phyloP scores from a whole-genome alignment of 306 rosid genomes.

The Cyamopsis tetragonoloba region DNA sequence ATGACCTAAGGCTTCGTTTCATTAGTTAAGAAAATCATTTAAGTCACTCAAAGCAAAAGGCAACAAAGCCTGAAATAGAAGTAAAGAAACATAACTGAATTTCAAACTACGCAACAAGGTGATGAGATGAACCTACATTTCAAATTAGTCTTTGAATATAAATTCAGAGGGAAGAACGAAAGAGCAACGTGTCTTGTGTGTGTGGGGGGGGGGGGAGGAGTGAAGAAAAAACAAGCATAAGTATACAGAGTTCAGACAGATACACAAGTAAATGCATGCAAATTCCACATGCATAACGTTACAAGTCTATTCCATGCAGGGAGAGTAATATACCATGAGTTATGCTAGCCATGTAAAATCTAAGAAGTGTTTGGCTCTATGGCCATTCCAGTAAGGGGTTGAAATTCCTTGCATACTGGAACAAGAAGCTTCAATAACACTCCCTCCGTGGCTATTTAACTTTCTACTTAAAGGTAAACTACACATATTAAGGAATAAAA shows the following conservation, averaged over 20 bases:
- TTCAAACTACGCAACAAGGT: not conserved
- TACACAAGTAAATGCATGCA: conserved; percentile 14
- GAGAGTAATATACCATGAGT: not conserved
- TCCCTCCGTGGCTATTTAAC: too few species aligned
- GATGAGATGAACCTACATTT: not conserved
- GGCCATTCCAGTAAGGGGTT: not conserved
- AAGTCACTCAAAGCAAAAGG: conserved; percentile 25
- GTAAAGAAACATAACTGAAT: conserved; percentile 8
- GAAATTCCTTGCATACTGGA: conserved; percentile 15
- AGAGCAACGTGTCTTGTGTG: not conserved
- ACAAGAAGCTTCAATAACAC: conserved; percentile 19
- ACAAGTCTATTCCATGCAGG: conserved; percentile 4
- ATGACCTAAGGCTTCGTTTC: conserved; percentile 26
- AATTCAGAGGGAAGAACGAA: not conserved
- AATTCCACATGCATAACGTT: not conserved
- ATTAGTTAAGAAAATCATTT: conserved; percentile 13
- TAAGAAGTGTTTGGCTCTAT: conserved; percentile 6
- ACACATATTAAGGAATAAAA: too few species aligned
- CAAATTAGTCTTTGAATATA: not conserved
- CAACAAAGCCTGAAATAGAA: conserved; percentile 16
- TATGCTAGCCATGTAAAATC: not conserved
- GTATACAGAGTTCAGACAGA: conserved; percentile 8
- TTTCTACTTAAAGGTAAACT: too few species aligned
- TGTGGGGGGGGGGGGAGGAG: not conserved
- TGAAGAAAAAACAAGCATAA: conserved; percentile 5